Conservation (phyloP, 495 filamentous ascomycete species). For the Zalerion maritima region DNA sequence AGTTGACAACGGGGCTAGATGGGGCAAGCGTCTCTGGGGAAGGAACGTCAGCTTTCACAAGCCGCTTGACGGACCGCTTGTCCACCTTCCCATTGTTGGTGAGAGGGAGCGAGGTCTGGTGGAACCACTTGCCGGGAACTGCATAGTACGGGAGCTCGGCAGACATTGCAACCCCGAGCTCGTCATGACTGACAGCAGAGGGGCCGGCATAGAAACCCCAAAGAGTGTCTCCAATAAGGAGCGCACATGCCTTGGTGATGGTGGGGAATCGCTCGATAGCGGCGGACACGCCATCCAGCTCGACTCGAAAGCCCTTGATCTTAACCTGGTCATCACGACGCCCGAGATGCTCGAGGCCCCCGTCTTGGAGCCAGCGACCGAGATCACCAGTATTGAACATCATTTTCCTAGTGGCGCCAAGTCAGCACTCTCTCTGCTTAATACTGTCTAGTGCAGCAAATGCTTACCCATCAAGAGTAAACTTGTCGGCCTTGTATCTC, state of each 20-base stretch:
- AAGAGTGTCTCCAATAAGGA: conserved; percentile 16
- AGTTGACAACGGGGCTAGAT: conserved; percentile 1
- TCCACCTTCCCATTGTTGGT: conserved; percentile 27
- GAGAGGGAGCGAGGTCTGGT: conserved; percentile 13
- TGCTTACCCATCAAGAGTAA: conserved; percentile 18
- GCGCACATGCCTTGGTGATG: conserved; percentile 18
- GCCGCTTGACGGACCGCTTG: conserved; percentile 13
- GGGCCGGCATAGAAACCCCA: conserved; percentile 19
- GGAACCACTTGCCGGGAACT: conserved; percentile 13
- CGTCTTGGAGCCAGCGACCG: conserved; percentile 18
- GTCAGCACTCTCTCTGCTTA: conserved; percentile 1
- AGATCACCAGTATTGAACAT: conserved; percentile 26
- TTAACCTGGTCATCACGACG: conserved; percentile 26
- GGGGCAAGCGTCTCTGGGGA: conserved; percentile 1
- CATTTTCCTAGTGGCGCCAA: conserved; percentile 10
- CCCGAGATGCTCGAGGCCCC: conserved; percentile 17
- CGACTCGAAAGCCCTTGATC: conserved; percentile 26
- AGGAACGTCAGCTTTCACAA: conserved; percentile 7
- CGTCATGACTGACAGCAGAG: conserved; percentile 3
- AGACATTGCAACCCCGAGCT: conserved; percentile 8
- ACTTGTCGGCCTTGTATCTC: conserved; percentile 20
- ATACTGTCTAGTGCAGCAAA: not conserved
- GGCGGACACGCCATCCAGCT: conserved; percentile 21
- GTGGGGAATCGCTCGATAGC: conserved; percentile 15
- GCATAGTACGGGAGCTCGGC: conserved; percentile 21